These are phyloP conservation scores for Cladosporium velox DNA, from an alignment of 2,329 filamentous ascomycete species.

Conservation along the genomic window DNA sequence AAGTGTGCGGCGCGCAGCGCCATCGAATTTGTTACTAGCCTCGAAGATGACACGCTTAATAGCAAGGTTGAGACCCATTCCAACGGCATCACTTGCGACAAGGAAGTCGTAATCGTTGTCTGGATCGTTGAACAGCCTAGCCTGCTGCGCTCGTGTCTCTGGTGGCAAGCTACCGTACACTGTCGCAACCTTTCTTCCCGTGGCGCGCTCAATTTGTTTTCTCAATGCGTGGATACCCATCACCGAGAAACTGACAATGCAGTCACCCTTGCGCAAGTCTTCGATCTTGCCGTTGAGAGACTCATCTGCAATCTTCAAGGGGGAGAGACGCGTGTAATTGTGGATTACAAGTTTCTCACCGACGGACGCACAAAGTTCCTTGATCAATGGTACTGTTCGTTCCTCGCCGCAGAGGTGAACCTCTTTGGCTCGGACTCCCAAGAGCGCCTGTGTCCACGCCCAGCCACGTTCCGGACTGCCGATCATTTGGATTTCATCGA, in stretches of 20 bases:
- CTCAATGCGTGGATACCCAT: slow-evolving; percentile 80
- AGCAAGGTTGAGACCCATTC: slow-evolving; percentile 91
- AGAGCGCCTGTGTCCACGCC: slow-evolving; percentile 89
- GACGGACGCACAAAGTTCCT: slow-evolving; percentile 72
- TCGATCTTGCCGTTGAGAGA: slow-evolving; percentile 66
- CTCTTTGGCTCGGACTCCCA: slow-evolving; percentile 84
- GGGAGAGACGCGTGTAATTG: slow-evolving; percentile 79
- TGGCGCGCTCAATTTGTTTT: slow-evolving; percentile 71
- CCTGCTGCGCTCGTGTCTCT: slow-evolving; percentile 89
- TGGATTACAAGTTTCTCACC: slow-evolving; percentile 84
- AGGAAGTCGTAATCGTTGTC: slow-evolving; percentile 94
- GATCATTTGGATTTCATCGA: slow-evolving; percentile 99
- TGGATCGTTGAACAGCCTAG: slow-evolving; percentile 89
- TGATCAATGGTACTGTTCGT: slow-evolving; percentile 75
- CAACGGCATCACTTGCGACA: slow-evolving; percentile 92
- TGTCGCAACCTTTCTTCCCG: slow-evolving; percentile 80
- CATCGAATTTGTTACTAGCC: slow-evolving; percentile 71
- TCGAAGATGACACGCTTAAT: slow-evolving; percentile 92
- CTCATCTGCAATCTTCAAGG: slow-evolving; percentile 64
- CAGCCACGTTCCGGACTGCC: slow-evolving; percentile 76
- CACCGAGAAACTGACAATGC: slow-evolving; percentile 83
- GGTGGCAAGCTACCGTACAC: slow-evolving; percentile 91
- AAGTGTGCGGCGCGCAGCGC: slow-evolving; percentile 58
- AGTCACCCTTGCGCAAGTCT: slow-evolving; percentile 82
- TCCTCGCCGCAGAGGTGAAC: slow-evolving; percentile 92